Evolutionary conservation across 495 filamentous ascomycete species (phyloP).

Genomic region (Pyrenopolyporus hunteri): DNA sequence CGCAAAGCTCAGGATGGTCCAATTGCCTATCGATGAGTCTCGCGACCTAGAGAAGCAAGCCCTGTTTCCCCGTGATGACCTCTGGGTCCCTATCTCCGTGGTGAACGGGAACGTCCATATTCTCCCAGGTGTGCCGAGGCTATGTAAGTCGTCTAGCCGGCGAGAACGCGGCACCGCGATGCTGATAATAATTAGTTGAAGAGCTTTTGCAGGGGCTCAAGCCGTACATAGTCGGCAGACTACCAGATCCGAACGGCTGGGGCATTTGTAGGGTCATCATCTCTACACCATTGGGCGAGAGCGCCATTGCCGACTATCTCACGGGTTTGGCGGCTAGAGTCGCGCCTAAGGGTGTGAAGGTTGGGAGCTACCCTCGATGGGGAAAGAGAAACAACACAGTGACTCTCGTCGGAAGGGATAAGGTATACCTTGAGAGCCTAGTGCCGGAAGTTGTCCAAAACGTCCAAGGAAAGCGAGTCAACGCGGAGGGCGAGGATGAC

Average conservation of each 20-base stretch:
- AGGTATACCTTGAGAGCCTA: conserved; percentile 56
- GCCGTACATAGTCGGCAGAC: conserved; percentile 66
- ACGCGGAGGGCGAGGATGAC: conserved; percentile 56
- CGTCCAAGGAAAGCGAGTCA: conserved; percentile 53
- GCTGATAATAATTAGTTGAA: conserved; percentile 57
- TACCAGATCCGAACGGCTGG: conserved; percentile 79
- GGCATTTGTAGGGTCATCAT: conserved; percentile 78
- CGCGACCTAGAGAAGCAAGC: conserved; percentile 67
- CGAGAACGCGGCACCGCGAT: neutral
- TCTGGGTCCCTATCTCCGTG: conserved; percentile 89
- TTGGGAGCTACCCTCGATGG: conserved; percentile 97
- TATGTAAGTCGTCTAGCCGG: conserved; percentile 58
- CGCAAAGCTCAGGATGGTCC: conserved; percentile 88
- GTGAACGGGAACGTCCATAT: conserved; percentile 95
- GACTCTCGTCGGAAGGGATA: conserved; percentile 79
- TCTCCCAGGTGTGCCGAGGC: conserved; percentile 83
- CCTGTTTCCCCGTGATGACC: conserved; percentile 75
- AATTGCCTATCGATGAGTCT: conserved; percentile 74
- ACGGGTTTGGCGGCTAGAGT: conserved; percentile 77
- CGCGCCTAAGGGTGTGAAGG: conserved; percentile 77
- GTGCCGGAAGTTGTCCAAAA: conserved; percentile 56
- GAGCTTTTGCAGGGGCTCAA: conserved; percentile 77
- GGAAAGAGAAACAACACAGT: conserved; percentile 87
- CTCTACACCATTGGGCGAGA: conserved; percentile 86
- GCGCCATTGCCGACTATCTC: conserved; percentile 79